Evolutionary conservation across 257 asterid genomes (phyloP), one percentile per base, ranked within the genome.

Genomic region (Nicotiana knightiana): DNA sequence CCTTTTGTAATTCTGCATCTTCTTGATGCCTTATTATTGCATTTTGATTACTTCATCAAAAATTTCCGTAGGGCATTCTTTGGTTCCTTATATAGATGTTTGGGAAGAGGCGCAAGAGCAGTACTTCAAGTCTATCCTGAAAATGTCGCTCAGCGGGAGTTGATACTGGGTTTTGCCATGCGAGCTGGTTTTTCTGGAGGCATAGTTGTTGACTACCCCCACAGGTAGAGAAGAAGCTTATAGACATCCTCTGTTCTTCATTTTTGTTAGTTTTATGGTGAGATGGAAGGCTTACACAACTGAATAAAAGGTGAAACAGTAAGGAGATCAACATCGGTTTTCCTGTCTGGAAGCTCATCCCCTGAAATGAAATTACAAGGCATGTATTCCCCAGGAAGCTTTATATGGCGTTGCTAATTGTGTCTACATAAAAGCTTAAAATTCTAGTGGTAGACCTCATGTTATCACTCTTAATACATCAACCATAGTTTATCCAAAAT

Each of bases 171-270:
- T 83, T 91, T 85, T 91, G 99, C 97, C 10, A 95, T 95, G 99
- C 90, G 96, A 77, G 89, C 99, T 83, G 98, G 99, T 58, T 96
- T 96, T 86, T 89, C 98, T 67, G 99, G 98, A 24, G 97, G 98
- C 78, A 89, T 96, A 51, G 97, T 96, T 73, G 90, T 96, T 67
- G 99, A 96, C 88, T 96, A 54, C 83, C 98, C 98, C 46, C 99
- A 93, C 88, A 91, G 97, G 99, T 93, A 89, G 82, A 28, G 64
- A 66, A 58, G 37, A 64, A 75, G 79, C 61, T 86, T 39, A 9
- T 21, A 54, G 57, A 77, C 6, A 24, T 53, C n/a, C 67, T 68
- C 62, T 81, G 48, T 35, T 67, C 67, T 32, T 62, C 37, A 18
- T 70, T 79, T 48, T 46, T 58, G 26, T 59, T 30, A 64, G 48